Evolutionary conservation across 2,329 filamentous ascomycete species (phyloP).

Genomic region (Cercospora sp.): DNA sequence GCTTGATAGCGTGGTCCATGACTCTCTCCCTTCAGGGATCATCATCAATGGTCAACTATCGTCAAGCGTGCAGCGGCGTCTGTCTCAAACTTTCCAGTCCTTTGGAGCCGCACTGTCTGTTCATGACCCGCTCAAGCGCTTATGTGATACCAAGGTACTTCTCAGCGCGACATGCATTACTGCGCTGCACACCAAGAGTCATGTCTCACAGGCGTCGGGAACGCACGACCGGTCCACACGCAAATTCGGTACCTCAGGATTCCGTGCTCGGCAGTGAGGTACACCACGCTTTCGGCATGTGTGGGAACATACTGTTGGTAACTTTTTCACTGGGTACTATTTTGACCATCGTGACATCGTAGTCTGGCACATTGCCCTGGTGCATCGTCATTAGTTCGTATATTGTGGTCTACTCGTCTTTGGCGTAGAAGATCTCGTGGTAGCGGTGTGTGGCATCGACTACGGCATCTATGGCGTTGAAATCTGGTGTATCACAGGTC

Average conservation of each 20-base stretch:
- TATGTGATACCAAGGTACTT: neutral
- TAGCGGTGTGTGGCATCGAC: slow-evolving; percentile 83
- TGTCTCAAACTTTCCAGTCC: slow-evolving; percentile 4
- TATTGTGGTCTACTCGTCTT: slow-evolving; percentile 22
- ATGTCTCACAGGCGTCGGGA: neutral
- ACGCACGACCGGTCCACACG: neutral
- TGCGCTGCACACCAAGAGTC: neutral
- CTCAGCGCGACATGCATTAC: neutral
- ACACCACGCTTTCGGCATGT: neutral
- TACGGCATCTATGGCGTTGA: slow-evolving; percentile 71
- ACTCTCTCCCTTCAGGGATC: neutral
- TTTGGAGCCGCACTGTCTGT: neutral
- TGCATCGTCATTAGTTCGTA: neutral
- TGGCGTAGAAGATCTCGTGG: slow-evolving; percentile 75
- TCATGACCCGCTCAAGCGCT: neutral
- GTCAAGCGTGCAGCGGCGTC: neutral
- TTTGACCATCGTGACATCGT: neutral
- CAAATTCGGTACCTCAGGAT: neutral
- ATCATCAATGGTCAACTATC: neutral
- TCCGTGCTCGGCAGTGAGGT: neutral
- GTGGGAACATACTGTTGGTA: neutral
- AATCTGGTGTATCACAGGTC: slow-evolving; percentile 57
- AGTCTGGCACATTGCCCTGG: neutral
- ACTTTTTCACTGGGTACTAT: neutral
- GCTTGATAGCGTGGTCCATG: neutral